phyloP scores from a whole-genome alignment of 1,284 basidiomycete genomes.

The Microbotryum silenes-acaulis region DNA sequence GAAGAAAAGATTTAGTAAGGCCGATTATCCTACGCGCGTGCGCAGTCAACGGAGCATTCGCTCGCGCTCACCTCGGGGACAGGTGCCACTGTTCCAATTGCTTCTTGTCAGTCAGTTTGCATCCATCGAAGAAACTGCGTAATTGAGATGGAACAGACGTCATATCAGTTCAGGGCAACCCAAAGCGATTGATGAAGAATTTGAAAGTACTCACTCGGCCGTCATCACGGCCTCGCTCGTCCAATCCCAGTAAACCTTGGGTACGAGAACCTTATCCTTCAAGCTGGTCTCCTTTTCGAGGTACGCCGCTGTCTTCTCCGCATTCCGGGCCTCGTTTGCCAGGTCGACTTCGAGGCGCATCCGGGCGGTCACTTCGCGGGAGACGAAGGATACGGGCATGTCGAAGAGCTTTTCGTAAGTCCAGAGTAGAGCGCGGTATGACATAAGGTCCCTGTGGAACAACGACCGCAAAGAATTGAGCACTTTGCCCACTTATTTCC shows the following conservation, averaged over 20 bases:
- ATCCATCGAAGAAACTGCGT: slow-evolving; percentile 28
- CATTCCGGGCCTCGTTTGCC: slow-evolving; percentile 61
- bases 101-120: slow-evolving; percentile 55
- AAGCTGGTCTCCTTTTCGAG: slow-evolving; percentile 60
- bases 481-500: too few species aligned
- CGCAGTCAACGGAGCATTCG: too few species aligned
- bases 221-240: slow-evolving; percentile 71
- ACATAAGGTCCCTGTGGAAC: slow-evolving; percentile 53
- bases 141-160: background rate
- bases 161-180: too few species aligned
- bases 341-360: slow-evolving; percentile 76
- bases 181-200: background rate
- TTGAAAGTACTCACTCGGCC: slow-evolving; percentile 56
- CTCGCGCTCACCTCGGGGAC: slow-evolving; percentile 44
- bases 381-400: slow-evolving; percentile 64
- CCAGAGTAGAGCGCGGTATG: slow-evolving; percentile 36
- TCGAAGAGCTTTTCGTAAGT: slow-evolving; percentile 51
- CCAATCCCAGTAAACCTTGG: slow-evolving; percentile 62
- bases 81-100: slow-evolving; percentile 42
- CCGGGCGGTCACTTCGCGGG: slow-evolving; percentile 70
- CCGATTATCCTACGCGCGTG: too few species aligned
- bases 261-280: slow-evolving; percentile 64
- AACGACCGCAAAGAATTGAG: too few species aligned
- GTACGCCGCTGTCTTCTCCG: slow-evolving; percentile 53
- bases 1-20: too few species aligned